These are phyloP conservation scores for Inonotus hispidus DNA, from an alignment of 1,284 basidiomycete species.

Conservation along the genomic window DNA sequence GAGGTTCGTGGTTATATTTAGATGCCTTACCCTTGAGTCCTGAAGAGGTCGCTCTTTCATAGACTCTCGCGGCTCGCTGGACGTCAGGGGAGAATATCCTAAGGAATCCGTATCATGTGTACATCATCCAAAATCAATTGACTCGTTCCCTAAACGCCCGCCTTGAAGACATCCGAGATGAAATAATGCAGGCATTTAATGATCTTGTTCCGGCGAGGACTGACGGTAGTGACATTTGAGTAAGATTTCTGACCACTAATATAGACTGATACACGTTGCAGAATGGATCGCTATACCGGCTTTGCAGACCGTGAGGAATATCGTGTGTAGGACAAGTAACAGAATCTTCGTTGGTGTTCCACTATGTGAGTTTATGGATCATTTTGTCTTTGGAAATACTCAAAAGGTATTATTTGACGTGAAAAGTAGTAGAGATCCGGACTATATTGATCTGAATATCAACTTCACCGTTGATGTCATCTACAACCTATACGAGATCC, in stretches of 20 bases:
- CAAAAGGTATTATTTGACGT: not conserved
- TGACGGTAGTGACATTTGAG: constrained; percentile 10
- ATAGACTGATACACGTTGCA: constrained; percentile 19
- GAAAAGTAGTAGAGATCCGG: constrained; percentile 36
- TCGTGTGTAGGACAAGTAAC: constrained; percentile 37
- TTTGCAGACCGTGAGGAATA: constrained; percentile 30
- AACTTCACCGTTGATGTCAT: constrained; percentile 29
- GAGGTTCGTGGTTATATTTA: constrained; percentile 22
- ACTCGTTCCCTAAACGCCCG: constrained; percentile 23
- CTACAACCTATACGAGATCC: constrained; percentile 25
- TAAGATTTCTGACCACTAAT: not conserved
- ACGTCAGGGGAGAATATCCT: constrained; percentile 18
- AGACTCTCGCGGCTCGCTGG: constrained; percentile 15
- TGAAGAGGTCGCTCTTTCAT: not conserved
- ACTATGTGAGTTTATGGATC: constrained; percentile 28
- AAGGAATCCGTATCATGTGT: constrained; percentile 22
- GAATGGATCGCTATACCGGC: constrained; percentile 34
- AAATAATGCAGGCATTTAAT: constrained; percentile 23
- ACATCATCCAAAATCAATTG: constrained; percentile 24
- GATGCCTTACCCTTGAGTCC: too few species aligned
- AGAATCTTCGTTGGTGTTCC: constrained; percentile 38
- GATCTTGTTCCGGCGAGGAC: constrained; percentile 22
- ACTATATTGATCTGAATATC: constrained; percentile 34
- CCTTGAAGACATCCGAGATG: constrained; percentile 24
- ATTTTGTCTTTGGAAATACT: not conserved